Evolutionary conservation across 2,329 filamentous ascomycete genomes (phyloP).

Genomic region (Colletotrichum musicola): DNA sequence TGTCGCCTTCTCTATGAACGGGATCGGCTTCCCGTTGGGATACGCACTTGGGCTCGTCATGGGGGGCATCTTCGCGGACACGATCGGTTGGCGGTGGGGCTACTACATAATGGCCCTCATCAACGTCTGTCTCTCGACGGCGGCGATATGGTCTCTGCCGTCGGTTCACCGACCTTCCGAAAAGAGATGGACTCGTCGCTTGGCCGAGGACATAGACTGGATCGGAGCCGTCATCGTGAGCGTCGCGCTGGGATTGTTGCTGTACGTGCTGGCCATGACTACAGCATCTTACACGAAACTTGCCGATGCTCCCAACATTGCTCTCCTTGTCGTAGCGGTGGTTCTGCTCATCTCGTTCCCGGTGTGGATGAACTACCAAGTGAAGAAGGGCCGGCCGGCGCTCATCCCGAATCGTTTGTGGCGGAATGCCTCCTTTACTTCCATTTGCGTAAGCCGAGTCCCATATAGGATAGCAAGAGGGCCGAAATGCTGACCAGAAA

Average conservation of each 20-base stretch:
- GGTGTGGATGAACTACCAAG: slow-evolving; percentile 66
- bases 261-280: slow-evolving; percentile 63
- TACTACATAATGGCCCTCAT: slow-evolving; percentile 57
- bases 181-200: slow-evolving; percentile 44
- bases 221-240: slow-evolving; percentile 60
- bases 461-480: too few relatives aligned
- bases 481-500: neutral
- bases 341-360: slow-evolving; percentile 62
- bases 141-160: slow-evolving; percentile 53
- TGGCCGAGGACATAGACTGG: slow-evolving; percentile 64
- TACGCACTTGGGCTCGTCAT: slow-evolving; percentile 64
- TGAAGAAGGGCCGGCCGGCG: slow-evolving; percentile 60
- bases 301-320: slow-evolving; percentile 55
- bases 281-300: slow-evolving; percentile 55
- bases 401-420: slow-evolving; percentile 72
- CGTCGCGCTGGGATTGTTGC: slow-evolving; percentile 60
- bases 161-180: slow-evolving; percentile 41
- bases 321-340: slow-evolving; percentile 57
- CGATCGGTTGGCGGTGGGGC: slow-evolving; percentile 60
- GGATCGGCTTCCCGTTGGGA: slow-evolving; percentile 59
- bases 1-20: slow-evolving; percentile 57
- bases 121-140: slow-evolving; percentile 51
- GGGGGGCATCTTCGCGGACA: slow-evolving; percentile 62
- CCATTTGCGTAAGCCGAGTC: slow-evolving; percentile 55
- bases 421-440: slow-evolving; percentile 67